phyloP scores from a whole-genome alignment of 2,329 filamentous ascomycete genomes.

The Juglanconis juglandina region DNA sequence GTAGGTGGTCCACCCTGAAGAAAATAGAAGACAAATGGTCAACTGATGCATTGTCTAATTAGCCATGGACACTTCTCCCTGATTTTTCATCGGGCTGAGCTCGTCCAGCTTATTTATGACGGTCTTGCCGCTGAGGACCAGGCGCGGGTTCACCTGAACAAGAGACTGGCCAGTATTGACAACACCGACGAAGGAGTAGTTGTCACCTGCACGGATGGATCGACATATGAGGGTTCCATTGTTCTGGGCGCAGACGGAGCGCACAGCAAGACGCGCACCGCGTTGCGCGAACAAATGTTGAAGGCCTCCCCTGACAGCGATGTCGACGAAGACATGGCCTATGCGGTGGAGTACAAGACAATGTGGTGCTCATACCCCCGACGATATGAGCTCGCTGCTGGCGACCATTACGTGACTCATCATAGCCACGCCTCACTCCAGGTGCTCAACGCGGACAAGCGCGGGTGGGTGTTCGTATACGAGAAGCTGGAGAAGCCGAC shows the following conservation, averaged over 20 bases:
- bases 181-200: constrained; percentile 3
- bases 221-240: constrained; percentile 31
- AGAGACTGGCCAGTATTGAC: constrained; percentile 10
- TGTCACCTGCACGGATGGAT: constrained; percentile 8
- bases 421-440: constrained; percentile 25
- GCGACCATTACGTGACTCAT: constrained; percentile 30
- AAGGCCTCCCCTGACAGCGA: constrained; percentile 13
- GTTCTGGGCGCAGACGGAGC: constrained; percentile 42
- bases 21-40: neutral
- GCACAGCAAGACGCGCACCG: constrained; percentile 33
- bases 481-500: constrained; percentile 28
- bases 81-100: constrained; percentile 11
- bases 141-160: neutral
- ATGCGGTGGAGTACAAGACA: constrained; percentile 28
- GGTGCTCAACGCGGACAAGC: constrained; percentile 27
- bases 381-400: constrained; percentile 17
- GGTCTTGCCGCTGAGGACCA: neutral
- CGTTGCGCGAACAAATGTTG: constrained; percentile 32
- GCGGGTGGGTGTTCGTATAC: constrained; percentile 32
- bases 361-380: constrained; percentile 34
- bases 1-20: neutral
- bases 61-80: constrained; percentile 1
- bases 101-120: constrained; percentile 4
- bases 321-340: constrained; percentile 27
- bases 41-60: neutral